Conservation (phyloP, 2,329 filamentous ascomycete genomes). For the Aplosporella prunicola region DNA sequence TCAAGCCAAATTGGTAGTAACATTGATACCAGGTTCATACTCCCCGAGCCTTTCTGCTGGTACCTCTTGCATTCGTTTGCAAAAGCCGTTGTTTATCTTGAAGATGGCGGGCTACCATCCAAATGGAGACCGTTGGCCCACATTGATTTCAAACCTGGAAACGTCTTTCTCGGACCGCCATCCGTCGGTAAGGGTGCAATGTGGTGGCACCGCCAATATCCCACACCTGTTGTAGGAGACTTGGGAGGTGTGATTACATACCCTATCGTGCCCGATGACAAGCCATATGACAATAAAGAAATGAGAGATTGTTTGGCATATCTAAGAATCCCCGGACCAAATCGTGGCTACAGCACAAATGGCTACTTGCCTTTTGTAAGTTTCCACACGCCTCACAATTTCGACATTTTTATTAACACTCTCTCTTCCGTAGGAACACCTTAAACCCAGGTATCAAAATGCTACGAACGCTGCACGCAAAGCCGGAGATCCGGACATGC, state of each 20-base stretch:
- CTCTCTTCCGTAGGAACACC: background rate
- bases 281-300: no score
- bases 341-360: background rate
- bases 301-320: no score
- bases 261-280: background rate
- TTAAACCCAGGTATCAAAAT: background rate
- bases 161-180: background rate
- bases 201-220: conserved; percentile 1
- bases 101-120: background rate
- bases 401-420: background rate
- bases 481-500: background rate
- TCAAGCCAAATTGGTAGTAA: no score
- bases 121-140: conserved; percentile 1
- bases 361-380: background rate
- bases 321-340: no score
- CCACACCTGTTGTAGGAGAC: background rate
- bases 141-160: conserved; percentile 3
- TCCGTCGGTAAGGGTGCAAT: background rate
- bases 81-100: background rate
- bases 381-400: background rate
- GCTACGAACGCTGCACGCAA: background rate
- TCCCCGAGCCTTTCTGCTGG: conserved; percentile 5
- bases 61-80: conserved; percentile 3
- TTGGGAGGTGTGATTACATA: background rate
- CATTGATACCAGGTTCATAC: background rate